Percentiles rank a stretch among this genome's conserved stretches.
Conservation (phyloP, 306 rosid genomes). For the Hippophae rhamnoides region DNA sequence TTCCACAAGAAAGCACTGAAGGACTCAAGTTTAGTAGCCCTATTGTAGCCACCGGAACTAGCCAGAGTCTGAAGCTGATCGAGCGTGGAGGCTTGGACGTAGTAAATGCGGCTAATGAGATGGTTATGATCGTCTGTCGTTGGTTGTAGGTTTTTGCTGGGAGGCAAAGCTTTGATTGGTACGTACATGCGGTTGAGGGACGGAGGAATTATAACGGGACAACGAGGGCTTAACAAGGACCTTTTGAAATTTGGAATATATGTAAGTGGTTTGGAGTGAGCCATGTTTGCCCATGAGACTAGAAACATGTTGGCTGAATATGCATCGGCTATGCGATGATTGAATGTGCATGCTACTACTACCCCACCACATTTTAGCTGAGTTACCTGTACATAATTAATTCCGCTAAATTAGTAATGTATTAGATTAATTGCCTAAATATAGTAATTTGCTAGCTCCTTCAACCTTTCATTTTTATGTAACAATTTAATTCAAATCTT, state of each 20-base stretch:
- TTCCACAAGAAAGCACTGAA: constrained; percentile 72
- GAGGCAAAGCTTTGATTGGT: constrained; percentile 31
- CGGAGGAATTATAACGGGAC: constrained; percentile 35
- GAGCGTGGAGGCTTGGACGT: constrained; percentile 27
- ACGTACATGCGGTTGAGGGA: constrained; percentile 41
- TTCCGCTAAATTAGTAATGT: too few species aligned
- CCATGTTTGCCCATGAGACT: constrained; percentile 48
- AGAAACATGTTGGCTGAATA: constrained; percentile 69
- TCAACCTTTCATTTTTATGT: too few species aligned
- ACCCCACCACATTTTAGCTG: constrained; percentile 58
- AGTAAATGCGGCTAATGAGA: constrained; percentile 50
- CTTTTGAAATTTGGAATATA: constrained; percentile 5
- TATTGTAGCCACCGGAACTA: not conserved
- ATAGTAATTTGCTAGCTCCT: too few species aligned
- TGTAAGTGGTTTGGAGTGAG: constrained; percentile 11
- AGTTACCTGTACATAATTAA: constrained; percentile 24
- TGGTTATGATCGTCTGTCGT: constrained; percentile 1
- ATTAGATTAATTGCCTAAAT: too few species aligned
- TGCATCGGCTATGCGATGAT: constrained; percentile 71
- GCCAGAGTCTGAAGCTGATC: constrained; percentile 37
- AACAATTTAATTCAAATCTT: too few species aligned
- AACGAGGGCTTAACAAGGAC: constrained; percentile 18
- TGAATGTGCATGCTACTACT: constrained; percentile 61
- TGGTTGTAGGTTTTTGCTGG: constrained; percentile 19
- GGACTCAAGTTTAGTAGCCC: constrained; percentile 41